These are phyloP conservation scores for Fragaria nilgerrensis DNA, from an alignment of 306 rosid species.

Conservation along the genomic window DNA sequence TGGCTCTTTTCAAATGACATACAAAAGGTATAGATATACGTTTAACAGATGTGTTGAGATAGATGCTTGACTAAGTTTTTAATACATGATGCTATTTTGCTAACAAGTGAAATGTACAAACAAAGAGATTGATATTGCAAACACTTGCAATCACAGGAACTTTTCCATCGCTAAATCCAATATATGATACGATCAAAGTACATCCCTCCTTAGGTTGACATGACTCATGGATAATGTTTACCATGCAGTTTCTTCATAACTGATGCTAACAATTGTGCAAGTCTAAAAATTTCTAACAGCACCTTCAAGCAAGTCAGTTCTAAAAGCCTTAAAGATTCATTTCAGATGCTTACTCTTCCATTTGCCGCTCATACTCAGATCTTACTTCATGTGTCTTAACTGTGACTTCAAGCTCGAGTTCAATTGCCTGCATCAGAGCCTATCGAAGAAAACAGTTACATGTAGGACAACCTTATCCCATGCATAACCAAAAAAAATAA, in stretches of 20 bases:
- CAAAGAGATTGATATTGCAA: not conserved
- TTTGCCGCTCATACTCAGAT: slow-evolving; percentile 80
- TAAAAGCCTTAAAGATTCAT: not conserved
- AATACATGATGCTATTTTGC: not conserved
- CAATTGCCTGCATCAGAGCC: slow-evolving; percentile 90
- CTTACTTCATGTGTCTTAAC: slow-evolving; percentile 96
- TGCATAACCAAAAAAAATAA: not conserved
- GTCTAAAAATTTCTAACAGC: not conserved
- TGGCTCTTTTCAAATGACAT: not conserved
- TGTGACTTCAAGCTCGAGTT: slow-evolving; percentile 92
- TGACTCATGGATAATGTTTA: not conserved
- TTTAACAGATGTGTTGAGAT: not conserved
- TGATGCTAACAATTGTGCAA: not conserved
- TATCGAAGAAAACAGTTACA: slow-evolving; percentile 27
- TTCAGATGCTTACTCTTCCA: slow-evolving; percentile 67
- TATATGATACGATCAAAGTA: not conserved
- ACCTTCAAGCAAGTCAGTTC: not conserved
- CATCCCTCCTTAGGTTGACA: not conserved
- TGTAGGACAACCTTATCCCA: slow-evolving; percentile 3
- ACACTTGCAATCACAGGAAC: not conserved
- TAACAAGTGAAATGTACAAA: not conserved
- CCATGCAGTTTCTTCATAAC: not conserved
- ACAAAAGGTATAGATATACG: not conserved
- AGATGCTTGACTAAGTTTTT: not conserved
- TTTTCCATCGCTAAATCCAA: not conserved